Base-by-base conservation (phyloP, 2,329 filamentous ascomycete genomes). In the Phialophora tarda region DNA sequence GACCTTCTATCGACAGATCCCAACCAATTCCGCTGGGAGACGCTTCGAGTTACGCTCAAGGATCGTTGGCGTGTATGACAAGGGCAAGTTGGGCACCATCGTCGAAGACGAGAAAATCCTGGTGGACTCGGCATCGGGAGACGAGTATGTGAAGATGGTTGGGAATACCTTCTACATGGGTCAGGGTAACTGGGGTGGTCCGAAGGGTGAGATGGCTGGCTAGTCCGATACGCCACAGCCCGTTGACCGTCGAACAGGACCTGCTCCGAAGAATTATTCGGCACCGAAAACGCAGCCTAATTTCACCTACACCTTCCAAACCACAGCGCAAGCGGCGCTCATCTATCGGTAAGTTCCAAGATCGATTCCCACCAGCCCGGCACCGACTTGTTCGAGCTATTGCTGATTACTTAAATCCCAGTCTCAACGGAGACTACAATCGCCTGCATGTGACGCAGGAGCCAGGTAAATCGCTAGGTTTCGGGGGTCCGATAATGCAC, bases 391-490 rank as follows among this genome's bases (percentile, higher is more conserved):
- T 14, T 24, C 55, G 38, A 14, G 38, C 12, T 12, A 26, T 47
- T 47, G 8, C 30, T 53, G 26, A 24, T 17, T 48, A 11, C 32
- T 12, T 34, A 3, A 41, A 51, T 63, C 28, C 28, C 50, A 72
- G 73, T n/a, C 72, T 84, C 10, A 82, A 80, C 67, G 82, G 82
- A 0, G 82, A 83, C 65, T 83, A 83, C 71, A 83, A 83, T 66
- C 82, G 82, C 6, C 74, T 82, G 54, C 81, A 82, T 69, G 81
- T 77, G 0, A 79, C 80, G 59, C 79, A 80, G n/a, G 76, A 73
- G 17, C 80, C 80, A 50, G 80, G 80, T 0, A 72, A 73, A 67
- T 74, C 75, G 5, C 79, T 80, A 8, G 82, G 82, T 14, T 83
- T 83, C 69, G 79, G 79, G 44, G 80, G 80, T 0, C 75, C 77